Percentiles rank a stretch among this genome's conserved stretches.
Evolutionary conservation across 1,284 basidiomycete genomes (phyloP).

Genomic region (Tilletia horrida): DNA sequence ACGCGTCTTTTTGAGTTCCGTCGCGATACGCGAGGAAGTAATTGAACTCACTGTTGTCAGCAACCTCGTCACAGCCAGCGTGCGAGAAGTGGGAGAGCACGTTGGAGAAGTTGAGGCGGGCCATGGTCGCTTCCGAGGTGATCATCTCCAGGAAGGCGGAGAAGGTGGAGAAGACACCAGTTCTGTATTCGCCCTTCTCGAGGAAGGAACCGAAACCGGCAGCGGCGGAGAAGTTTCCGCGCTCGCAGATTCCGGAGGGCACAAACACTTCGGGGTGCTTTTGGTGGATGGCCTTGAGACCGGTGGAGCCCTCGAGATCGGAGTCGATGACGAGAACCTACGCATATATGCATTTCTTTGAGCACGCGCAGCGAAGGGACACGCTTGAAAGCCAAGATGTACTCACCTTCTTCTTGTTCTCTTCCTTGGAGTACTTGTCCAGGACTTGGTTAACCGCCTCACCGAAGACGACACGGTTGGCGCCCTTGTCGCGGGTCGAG

Average conservation of each 20-base stretch:
- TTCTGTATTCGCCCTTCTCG: slow-evolving; percentile 28
- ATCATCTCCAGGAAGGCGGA: slow-evolving; percentile 84
- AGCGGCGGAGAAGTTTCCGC: slow-evolving; percentile 76
- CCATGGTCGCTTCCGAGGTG: slow-evolving; percentile 83
- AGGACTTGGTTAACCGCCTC: slow-evolving; percentile 74
- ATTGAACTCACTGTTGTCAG: slow-evolving; percentile 65
- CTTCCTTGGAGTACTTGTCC: slow-evolving; percentile 58
- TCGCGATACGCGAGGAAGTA: neutral
- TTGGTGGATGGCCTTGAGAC: slow-evolving; percentile 76
- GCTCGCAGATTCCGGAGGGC: slow-evolving; percentile 77
- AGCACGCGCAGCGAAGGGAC: neutral
- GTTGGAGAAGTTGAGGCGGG: slow-evolving; percentile 63
- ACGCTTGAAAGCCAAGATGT: neutral
- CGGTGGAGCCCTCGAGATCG: slow-evolving; percentile 80
- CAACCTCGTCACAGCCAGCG: slow-evolving; percentile 71
- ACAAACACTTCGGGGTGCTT: slow-evolving; percentile 81
- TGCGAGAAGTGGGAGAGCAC: slow-evolving; percentile 81
- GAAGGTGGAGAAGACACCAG: slow-evolving; percentile 71
- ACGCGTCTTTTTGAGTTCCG: neutral
- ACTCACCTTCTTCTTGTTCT: slow-evolving; percentile 19
- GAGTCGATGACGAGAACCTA: slow-evolving; percentile 80
- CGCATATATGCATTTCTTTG: slow-evolving; percentile 38
- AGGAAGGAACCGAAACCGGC: slow-evolving; percentile 68
- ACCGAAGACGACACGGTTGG: slow-evolving; percentile 75
- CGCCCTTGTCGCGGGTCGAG: slow-evolving; percentile 68